Percentiles rank a stretch among this genome's conserved stretches.
Evolutionary conservation across 2,329 filamentous ascomycete genomes (phyloP).

Genomic region (Emergomyces pasteurianus): DNA sequence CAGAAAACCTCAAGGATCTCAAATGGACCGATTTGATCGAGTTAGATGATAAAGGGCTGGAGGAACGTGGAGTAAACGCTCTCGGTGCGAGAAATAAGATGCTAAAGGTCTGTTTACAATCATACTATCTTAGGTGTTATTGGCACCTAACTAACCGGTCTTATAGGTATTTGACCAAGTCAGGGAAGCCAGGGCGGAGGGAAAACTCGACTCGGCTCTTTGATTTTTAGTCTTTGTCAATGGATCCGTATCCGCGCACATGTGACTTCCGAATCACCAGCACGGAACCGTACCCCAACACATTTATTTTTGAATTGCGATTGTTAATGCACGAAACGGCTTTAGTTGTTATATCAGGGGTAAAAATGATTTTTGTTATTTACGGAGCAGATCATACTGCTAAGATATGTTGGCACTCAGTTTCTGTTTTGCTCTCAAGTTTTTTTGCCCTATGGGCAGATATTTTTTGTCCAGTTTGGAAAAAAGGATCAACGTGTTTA

Average conservation of each 20-base stretch:
- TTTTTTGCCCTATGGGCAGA: background rate
- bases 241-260: background rate
- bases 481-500: background rate
- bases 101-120: constrained; percentile 60
- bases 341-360: background rate
- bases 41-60: constrained; percentile 83
- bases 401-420: background rate
- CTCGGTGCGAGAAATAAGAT: constrained; percentile 92
- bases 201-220: constrained; percentile 44
- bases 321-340: background rate
- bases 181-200: constrained; percentile 63
- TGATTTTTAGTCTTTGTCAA: constrained; percentile 11
- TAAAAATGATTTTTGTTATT: background rate
- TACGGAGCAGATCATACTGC: background rate
- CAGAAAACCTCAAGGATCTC: constrained; percentile 93
- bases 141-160: background rate
- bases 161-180: constrained; percentile 83
- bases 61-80: constrained; percentile 87
- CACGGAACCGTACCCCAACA: background rate
- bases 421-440: background rate
- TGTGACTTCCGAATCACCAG: background rate
- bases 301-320: background rate
- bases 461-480: background rate
- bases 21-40: constrained; percentile 90
- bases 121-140: background rate